A percentile compares a stretch with the other conserved stretches of the same genome.
phyloP scores from a whole-genome alignment of 495 filamentous ascomycete species.

The Sphaerosporella brunnea region DNA sequence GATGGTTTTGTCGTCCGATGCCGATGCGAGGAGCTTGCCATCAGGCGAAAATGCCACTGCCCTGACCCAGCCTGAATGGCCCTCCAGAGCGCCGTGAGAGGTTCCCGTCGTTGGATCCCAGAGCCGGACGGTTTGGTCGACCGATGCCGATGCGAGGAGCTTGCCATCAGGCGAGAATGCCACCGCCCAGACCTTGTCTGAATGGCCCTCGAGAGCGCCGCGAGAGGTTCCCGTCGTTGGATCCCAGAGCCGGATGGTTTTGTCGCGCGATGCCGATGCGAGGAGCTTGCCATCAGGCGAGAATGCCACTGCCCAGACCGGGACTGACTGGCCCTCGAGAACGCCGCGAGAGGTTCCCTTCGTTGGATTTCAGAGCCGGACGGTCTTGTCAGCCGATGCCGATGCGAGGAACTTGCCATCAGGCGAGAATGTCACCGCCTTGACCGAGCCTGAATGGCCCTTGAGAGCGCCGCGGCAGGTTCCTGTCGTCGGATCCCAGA shows the following conservation, averaged over 20 bases:
- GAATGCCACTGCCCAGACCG: conserved; percentile 7
- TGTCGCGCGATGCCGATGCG: conserved; percentile 8
- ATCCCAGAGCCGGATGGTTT: conserved; percentile 24
- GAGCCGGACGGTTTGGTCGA: conserved; percentile 26
- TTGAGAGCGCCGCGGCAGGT: conserved; percentile 8
- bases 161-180: conserved; percentile 29
- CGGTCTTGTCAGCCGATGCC: conserved; percentile 24
- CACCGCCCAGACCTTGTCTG: conserved; percentile 52
- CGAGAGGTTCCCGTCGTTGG: conserved; percentile 10
- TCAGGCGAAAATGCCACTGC: conserved; percentile 13
- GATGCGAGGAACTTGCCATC: conserved; percentile 27
- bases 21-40: conserved; percentile 9
- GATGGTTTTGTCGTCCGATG: conserved; percentile 14
- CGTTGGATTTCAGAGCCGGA: conserved; percentile 28
- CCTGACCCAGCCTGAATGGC: conserved; percentile 1
- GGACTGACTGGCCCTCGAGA: conserved; percentile 1
- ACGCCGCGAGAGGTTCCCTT: conserved; percentile 11
- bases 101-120: conserved; percentile 27
- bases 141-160: conserved; percentile 25
- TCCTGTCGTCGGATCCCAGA: conserved; percentile 22
- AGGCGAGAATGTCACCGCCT: conserved; percentile 28
- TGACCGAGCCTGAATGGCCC: conserved; percentile 51
- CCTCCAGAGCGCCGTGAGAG: conserved; percentile 6
- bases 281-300: conserved; percentile 14
- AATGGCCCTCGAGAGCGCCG: conserved; percentile 25